These are phyloP conservation scores for Xylaria castorea DNA, from an alignment of 495 filamentous ascomycete species.

Conservation along the genomic window DNA sequence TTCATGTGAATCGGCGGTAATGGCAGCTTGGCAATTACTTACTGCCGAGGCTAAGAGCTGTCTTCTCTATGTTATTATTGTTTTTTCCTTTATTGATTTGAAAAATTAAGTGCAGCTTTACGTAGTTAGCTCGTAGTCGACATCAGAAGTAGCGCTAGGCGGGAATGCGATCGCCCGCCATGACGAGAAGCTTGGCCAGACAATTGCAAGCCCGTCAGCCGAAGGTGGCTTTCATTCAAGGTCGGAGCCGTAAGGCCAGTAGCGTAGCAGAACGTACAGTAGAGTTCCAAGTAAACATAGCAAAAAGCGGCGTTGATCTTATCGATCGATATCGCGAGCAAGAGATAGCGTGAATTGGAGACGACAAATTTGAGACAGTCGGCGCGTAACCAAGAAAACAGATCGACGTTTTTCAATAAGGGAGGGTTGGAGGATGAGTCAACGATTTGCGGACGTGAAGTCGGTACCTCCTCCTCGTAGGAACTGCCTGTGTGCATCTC, in stretches of 20 bases:
- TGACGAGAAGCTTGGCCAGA: neutral
- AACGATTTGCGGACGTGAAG: neutral
- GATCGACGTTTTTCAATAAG: neutral
- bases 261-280: neutral
- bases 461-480: neutral
- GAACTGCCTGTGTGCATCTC: neutral
- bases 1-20: neutral
- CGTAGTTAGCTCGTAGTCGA: neutral
- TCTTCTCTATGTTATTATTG: too few relatives aligned
- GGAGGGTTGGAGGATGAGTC: slow-evolving; percentile 5
- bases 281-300: neutral
- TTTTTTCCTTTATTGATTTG: neutral
- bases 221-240: neutral
- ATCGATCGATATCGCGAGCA: neutral
- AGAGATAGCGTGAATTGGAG: neutral
- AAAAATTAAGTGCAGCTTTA: neutral
- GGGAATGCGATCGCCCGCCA: slow-evolving; percentile 2
- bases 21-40: neutral
- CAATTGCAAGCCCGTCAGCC: neutral
- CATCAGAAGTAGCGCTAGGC: neutral
- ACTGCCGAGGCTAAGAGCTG: too few relatives aligned
- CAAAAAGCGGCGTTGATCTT: neutral
- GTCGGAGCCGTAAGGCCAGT: neutral
- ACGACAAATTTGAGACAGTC: neutral
- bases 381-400: slow-evolving; percentile 2